Evolutionary conservation across 2,329 filamentous ascomycete genomes (phyloP).

Genomic region (Aspergillus thermomutatus): DNA sequence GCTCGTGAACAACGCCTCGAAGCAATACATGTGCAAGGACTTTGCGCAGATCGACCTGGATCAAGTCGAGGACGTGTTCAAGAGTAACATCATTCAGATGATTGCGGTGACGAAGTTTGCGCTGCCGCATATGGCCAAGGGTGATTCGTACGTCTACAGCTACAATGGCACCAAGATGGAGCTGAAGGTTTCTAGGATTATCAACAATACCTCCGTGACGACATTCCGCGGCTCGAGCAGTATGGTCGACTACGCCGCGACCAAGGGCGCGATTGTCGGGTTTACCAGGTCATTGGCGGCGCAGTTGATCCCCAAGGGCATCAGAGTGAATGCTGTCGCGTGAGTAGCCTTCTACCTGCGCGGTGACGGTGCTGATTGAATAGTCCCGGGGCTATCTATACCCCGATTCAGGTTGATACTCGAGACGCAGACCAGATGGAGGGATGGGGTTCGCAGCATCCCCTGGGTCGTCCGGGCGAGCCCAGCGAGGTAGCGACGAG

Average conservation of each 20-base stretch:
- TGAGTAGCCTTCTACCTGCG: slow-evolving; percentile 19
- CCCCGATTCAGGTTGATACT: slow-evolving; percentile 35
- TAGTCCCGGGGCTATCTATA: slow-evolving; percentile 34
- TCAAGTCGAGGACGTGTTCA: slow-evolving; percentile 55
- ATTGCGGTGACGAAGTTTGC: slow-evolving; percentile 58
- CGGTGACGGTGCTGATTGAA: neutral
- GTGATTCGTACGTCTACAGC: slow-evolving; percentile 42
- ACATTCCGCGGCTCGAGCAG: slow-evolving; percentile 51
- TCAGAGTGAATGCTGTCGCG: slow-evolving; percentile 50
- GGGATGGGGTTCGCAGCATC: slow-evolving; percentile 24
- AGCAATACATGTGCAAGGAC: slow-evolving; percentile 53
- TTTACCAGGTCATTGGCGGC: slow-evolving; percentile 54
- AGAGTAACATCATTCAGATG: slow-evolving; percentile 56
- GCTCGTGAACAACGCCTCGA: slow-evolving; percentile 59
- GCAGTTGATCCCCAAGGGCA: slow-evolving; percentile 54
- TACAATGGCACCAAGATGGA: no score
- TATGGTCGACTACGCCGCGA: slow-evolving; percentile 56
- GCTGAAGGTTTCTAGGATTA: slow-evolving; percentile 41
- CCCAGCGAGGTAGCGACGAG: slow-evolving; percentile 40
- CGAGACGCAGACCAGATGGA: slow-evolving; percentile 35
- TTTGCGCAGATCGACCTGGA: slow-evolving; percentile 54
- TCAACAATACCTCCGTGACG: slow-evolving; percentile 56
- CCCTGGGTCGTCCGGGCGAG: slow-evolving; percentile 35
- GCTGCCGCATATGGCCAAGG: slow-evolving; percentile 53
- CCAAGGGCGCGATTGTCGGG: slow-evolving; percentile 57